A percentile compares a stretch with the other conserved stretches of the same genome.
phyloP scores from a whole-genome alignment of 1,284 basidiomycete genomes.

The Tilletiopsis washingtonensis region DNA sequence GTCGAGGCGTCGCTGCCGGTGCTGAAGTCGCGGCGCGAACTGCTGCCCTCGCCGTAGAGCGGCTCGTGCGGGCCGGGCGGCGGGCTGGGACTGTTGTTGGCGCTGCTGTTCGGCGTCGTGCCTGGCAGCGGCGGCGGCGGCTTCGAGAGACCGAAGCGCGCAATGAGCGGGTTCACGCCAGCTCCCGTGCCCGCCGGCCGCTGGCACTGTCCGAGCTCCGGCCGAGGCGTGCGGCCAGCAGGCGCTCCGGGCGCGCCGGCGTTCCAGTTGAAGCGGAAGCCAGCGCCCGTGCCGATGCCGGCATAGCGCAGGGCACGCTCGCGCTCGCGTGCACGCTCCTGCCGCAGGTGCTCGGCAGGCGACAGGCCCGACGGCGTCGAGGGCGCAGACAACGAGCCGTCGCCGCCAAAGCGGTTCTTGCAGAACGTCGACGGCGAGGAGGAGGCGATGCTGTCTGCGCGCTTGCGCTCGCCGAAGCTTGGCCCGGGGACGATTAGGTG shows the following conservation, averaged over 20 bases:
- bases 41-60: not conserved
- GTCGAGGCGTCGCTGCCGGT: not conserved
- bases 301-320: constrained; percentile 9
- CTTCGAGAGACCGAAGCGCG: constrained; percentile 19
- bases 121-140: constrained; percentile 28
- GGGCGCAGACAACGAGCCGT: not conserved
- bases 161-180: constrained; percentile 9
- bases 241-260: not conserved
- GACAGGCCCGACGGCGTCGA: not conserved
- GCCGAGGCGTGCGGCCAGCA: not conserved
- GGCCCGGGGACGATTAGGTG: too few relatives aligned
- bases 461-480: constrained; percentile 1
- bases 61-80: not conserved
- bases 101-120: not conserved
- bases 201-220: not conserved
- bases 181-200: not conserved
- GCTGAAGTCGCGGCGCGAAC: not conserved
- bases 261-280: constrained; percentile 7
- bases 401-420: not conserved
- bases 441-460: constrained; percentile 5
- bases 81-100: not conserved
- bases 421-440: constrained; percentile 4
- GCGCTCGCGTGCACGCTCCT: constrained; percentile 10
- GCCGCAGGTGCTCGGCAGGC: constrained; percentile 9
- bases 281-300: constrained; percentile 9